phyloP scores from a whole-genome alignment of 371 early-diverging fungal genomes.

The Choanephora cucurbitarum region DNA sequence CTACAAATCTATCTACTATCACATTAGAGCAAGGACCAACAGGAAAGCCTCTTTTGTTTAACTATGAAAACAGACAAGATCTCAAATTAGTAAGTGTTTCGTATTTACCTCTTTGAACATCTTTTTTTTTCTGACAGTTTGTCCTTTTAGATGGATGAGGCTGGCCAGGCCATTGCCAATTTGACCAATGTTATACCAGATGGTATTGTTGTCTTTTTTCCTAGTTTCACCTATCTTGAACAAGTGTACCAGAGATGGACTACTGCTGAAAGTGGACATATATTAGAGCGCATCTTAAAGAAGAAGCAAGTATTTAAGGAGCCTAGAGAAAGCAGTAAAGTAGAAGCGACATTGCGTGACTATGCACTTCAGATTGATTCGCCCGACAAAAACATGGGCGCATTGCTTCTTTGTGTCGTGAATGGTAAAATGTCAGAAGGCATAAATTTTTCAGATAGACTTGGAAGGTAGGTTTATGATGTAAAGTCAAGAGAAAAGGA shows the following conservation, averaged over 20 bases:
- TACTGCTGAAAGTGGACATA: constrained; percentile 23
- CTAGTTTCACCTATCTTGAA: constrained; percentile 88
- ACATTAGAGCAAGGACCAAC: constrained; percentile 69
- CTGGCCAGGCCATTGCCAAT: constrained; percentile 73
- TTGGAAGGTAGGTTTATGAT: constrained; percentile 68
- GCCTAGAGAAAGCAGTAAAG: constrained; percentile 59
- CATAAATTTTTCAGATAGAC: constrained; percentile 91
- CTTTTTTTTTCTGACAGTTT: neutral
- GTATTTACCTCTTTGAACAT: neutral
- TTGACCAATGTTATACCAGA: constrained; percentile 85
- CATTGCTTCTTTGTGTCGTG: constrained; percentile 92
- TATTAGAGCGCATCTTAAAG: constrained; percentile 49
- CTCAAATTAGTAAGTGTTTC: constrained; percentile 40
- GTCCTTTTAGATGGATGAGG: constrained; percentile 63
- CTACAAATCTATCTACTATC: constrained; percentile 63
- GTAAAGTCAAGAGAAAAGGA: too few relatives aligned
- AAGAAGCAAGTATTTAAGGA: constrained; percentile 77
- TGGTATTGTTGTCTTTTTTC: constrained; percentile 94
- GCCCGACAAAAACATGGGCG: constrained; percentile 55
- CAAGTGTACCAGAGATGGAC: constrained; percentile 62
- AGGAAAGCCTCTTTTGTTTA: constrained; percentile 67
- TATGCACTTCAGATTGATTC: constrained; percentile 57
- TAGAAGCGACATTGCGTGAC: constrained; percentile 62
- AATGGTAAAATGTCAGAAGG: constrained; percentile 98
- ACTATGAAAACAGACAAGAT: constrained; percentile 66